A percentile compares a stretch with the other conserved stretches of the same genome.
Conservation (phyloP, 331 rosid genomes). For the Malus hybrid region DNA sequence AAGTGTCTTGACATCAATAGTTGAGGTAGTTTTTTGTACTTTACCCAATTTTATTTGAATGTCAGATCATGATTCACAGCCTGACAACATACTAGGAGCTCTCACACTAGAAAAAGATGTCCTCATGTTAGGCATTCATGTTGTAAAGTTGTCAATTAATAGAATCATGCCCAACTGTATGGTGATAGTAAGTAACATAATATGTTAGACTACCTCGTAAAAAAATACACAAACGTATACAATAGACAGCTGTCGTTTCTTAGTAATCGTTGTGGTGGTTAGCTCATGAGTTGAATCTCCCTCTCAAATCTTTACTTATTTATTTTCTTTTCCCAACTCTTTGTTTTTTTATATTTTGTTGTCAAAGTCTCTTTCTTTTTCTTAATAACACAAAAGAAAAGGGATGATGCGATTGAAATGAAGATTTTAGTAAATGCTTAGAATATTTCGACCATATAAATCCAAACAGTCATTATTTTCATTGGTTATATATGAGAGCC, state of each 20-base stretch:
- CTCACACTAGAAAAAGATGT: not conserved
- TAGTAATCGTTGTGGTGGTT: not conserved
- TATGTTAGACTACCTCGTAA: not conserved
- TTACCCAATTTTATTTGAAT: not conserved
- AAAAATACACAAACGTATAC: too few species aligned
- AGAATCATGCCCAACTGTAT: too few species aligned
- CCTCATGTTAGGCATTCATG: not conserved
- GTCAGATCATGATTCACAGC: not conserved
- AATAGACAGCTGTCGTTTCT: not conserved
- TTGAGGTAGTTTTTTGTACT: too few species aligned
- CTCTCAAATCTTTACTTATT: not conserved
- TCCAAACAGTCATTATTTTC: too few species aligned
- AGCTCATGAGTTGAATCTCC: not conserved
- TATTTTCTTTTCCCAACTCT: not conserved
- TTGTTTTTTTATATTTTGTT: not conserved
- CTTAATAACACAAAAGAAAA: not conserved
- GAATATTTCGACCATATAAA: not conserved
- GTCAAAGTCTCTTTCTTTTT: not conserved
- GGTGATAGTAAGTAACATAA: not conserved
- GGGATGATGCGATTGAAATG: not conserved
- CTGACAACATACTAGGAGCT: not conserved
- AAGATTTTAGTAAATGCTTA: not conserved
- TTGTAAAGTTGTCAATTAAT: not conserved
- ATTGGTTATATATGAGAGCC: not conserved
- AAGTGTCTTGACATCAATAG: too few species aligned